Evolutionary conservation across 306 rosid genomes (phyloP).

Genomic region (Prunus fruticosa): DNA sequence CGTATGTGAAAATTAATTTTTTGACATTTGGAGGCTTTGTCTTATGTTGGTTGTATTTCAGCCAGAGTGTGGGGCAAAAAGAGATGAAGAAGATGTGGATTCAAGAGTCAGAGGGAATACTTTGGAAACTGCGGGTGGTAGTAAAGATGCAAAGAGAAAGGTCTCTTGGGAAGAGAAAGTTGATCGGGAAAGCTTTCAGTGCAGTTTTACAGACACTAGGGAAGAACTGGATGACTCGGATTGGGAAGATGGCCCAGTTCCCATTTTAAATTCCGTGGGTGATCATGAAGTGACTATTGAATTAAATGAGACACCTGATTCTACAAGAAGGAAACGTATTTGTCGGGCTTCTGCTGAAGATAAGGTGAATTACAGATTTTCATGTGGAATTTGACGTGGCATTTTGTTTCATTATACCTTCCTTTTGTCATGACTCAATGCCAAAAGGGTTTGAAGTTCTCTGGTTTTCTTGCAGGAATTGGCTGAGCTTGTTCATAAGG

Average conservation of each 20-base stretch:
- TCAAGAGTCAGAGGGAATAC: conserved; percentile 25
- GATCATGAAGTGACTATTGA: conserved; percentile 62
- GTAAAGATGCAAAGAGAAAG: conserved; percentile 33
- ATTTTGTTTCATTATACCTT: conserved; percentile 26
- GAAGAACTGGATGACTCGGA: conserved; percentile 69
- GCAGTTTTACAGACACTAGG: conserved; percentile 27
- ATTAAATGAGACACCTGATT: conserved; percentile 52
- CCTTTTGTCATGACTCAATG: conserved; percentile 9
- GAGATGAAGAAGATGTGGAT: conserved; percentile 30
- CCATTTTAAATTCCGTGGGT: conserved; percentile 20
- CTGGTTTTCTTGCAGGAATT: conserved; percentile 44
- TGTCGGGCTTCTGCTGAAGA: conserved; percentile 76
- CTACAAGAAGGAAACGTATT: conserved; percentile 45
- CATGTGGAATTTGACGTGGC: conserved; percentile 10
- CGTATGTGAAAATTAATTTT: neutral
- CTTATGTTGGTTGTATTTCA: conserved; percentile 22
- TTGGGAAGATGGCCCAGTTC: conserved; percentile 86
- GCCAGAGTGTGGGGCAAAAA: conserved; percentile 37
- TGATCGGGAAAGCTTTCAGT: conserved; percentile 32
- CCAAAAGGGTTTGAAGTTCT: conserved; percentile 5
- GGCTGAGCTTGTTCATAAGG: conserved; percentile 86
- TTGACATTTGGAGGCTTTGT: neutral
- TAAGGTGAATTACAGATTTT: conserved; percentile 50
- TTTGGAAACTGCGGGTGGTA: conserved; percentile 40
- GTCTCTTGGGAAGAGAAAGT: conserved; percentile 30